phyloP scores from a whole-genome alignment of 176 grass and related monocot species.

The Saccharum spontaneum region DNA sequence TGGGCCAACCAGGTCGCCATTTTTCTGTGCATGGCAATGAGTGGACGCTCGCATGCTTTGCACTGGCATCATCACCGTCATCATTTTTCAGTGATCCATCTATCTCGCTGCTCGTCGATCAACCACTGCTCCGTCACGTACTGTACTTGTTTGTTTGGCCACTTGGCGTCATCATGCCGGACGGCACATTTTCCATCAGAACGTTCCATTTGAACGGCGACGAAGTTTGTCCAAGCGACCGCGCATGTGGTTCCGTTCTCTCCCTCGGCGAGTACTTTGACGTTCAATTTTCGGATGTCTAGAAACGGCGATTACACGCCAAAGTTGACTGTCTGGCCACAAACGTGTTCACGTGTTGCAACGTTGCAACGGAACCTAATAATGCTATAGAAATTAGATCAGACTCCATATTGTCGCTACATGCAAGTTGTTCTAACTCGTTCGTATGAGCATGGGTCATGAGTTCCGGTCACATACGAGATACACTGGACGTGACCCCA shows the following conservation, averaged over 20 bases:
- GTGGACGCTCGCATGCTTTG: constrained; percentile 15
- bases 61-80: neutral
- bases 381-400: too few species aligned
- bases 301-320: neutral
- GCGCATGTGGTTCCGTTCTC: neutral
- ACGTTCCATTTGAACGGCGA: neutral
- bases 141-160: neutral
- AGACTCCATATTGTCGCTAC: too few species aligned
- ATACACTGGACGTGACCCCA: too few species aligned
- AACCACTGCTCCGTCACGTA: too few species aligned
- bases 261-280: neutral
- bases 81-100: neutral
- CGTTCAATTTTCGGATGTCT: neutral
- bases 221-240: neutral
- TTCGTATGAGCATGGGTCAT: too few species aligned
- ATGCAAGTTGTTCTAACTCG: too few species aligned
- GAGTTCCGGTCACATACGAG: too few species aligned
- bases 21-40: constrained; percentile 8
- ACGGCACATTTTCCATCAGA: neutral
- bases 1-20: neutral
- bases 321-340: neutral
- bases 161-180: neutral
- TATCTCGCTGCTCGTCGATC: neutral
- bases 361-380: too few species aligned
- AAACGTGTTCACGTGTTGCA: too few species aligned